Conservation (phyloP, 495 filamentous ascomycete genomes). For the Amphirosellinia nigrospora region DNA sequence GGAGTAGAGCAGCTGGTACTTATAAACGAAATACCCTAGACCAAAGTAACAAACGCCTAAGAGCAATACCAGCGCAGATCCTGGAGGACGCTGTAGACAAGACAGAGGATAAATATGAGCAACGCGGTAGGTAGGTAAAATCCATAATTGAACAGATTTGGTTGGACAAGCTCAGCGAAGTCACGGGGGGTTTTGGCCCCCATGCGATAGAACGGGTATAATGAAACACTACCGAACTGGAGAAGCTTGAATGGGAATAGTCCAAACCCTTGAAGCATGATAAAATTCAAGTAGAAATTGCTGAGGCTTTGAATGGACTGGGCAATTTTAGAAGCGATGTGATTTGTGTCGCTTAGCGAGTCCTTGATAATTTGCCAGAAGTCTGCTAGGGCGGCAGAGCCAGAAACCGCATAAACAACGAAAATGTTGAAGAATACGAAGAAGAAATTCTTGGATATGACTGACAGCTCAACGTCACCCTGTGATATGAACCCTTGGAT, state of each 20-base stretch:
- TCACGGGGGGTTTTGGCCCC: slow-evolving; percentile 90
- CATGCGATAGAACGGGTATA: slow-evolving; percentile 82
- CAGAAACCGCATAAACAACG: slow-evolving; percentile 89
- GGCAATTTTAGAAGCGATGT: slow-evolving; percentile 78
- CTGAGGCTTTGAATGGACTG: slow-evolving; percentile 72
- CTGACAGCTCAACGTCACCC: slow-evolving; percentile 91
- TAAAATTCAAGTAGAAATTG: slow-evolving; percentile 91
- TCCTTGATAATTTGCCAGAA: slow-evolving; percentile 75
- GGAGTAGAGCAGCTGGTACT: slow-evolving; percentile 96
- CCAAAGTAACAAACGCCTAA: slow-evolving; percentile 88
- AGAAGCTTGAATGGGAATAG: slow-evolving; percentile 92
- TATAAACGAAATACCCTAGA: slow-evolving; percentile 92
- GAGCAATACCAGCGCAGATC: slow-evolving; percentile 79
- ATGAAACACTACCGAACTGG: slow-evolving; percentile 81
- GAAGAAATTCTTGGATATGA: slow-evolving; percentile 99
- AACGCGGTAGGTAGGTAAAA: slow-evolving; percentile 94
- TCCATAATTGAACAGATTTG: slow-evolving; percentile 91
- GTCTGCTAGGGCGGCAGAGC: slow-evolving; percentile 70
- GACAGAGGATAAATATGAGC: slow-evolving; percentile 89
- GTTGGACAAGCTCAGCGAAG: slow-evolving; percentile 80
- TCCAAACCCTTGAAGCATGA: slow-evolving; percentile 90
- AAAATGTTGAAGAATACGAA: slow-evolving; percentile 99
- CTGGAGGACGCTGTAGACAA: slow-evolving; percentile 89
- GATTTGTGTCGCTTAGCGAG: slow-evolving; percentile 75
- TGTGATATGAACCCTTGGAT: slow-evolving; percentile 93